Base-by-base conservation (phyloP, 768 basidiomycete genomes). In the Auriscalpium vulgare region DNA sequence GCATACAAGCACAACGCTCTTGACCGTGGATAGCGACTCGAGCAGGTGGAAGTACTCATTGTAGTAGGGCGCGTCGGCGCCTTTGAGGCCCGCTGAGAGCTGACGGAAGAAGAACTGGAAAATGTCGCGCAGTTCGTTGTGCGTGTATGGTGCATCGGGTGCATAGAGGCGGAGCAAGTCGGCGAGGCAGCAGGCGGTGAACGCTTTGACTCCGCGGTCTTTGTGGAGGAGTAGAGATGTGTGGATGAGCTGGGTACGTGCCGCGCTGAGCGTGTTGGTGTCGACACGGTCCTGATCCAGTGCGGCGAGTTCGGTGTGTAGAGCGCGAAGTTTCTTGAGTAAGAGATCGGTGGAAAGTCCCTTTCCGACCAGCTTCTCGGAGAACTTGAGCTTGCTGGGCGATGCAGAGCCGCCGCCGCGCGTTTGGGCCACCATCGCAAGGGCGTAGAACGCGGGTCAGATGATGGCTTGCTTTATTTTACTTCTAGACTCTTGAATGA, bases 31-130 rank as follows among this genome's bases (percentile, higher is more conserved):
- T 23, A 99, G 77, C 23, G 87, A 91, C 64, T 98, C 93, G 34
- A 98, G 80, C n/a, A 97, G 80, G 66, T 94, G 92, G 64, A 87
- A 95, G 71, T 97, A 98, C 70, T 97, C 87, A 55, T 85, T 83
- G 68, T 92, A 95, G 66, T 94, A 95, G 0, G 91, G 81, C 0
- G 86, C 78, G 55, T 95, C 90, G 0, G 84, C 73, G 40, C 85
- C 82, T 60, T 85, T 87, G 65, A 93, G 82, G 1, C 85, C 86
- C 1, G 76, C 77, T 2, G 78, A 74, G 55, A 99, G 84, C 68
- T 97, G 95, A 37, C 83, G 77, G 67, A 93, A 85, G 79, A 98
- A 91, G 78, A 99, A 98, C 63, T 93, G 84, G 71, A 99, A 99
- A 67, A 98, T 95, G 70, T 97, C 93, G 75, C 90, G 79, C 37